Base-by-base conservation (phyloP, 1,139 yeast genomes). In the Pneumocystis murina region DNA sequence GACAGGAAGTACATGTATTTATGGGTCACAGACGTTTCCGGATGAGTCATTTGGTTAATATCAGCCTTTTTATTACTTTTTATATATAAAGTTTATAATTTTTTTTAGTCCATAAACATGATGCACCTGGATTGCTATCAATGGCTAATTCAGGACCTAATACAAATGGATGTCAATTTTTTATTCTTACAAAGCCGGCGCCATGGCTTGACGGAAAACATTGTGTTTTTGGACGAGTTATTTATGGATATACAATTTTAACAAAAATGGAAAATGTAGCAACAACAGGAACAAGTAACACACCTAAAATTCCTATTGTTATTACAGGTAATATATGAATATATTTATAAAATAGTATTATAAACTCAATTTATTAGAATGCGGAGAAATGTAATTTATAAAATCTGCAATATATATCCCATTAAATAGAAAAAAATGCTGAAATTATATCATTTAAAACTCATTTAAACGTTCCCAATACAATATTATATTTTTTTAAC, bases 61-160 rank as follows among this genome's bases (percentile, higher is more conserved):
- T n/a, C 4, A 36, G 6, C 24, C 3, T 30, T 28, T 35, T 3
- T 30, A 6, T 57, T 97, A 97, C 96, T 64, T 95, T 86, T 74
- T 86, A 95, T 36, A 90, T 90, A 69, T 91, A 90, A 73, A 97
- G 95, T 86, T 72, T 97, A 91, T 73, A 97, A 92, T 76, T 86
- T 85, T 86, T 85, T 75, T 91, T 91, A 74, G 75, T 79, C 64
- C 75, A 82, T 69, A 80, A 80, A 69, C 97, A 92, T 73, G 91
- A 85, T 69, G 80, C 81, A 71, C 97, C 97, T 64, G 91, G 87
- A 74, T 78, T 91, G 70, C 80, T 92, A 71, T 87, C 96, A 24
- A 92, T 92, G 97, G 97, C 97, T 67, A 87, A 87, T 72, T 86
- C 95, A 1, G 97, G 97, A 14, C 91, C 96, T 64, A 84, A 86